A percentile compares a stretch with the other conserved stretches of the same genome.
These are phyloP conservation scores for Corynascus novoguineensis DNA, from an alignment of 495 filamentous ascomycete genomes.

Conservation along the genomic window DNA sequence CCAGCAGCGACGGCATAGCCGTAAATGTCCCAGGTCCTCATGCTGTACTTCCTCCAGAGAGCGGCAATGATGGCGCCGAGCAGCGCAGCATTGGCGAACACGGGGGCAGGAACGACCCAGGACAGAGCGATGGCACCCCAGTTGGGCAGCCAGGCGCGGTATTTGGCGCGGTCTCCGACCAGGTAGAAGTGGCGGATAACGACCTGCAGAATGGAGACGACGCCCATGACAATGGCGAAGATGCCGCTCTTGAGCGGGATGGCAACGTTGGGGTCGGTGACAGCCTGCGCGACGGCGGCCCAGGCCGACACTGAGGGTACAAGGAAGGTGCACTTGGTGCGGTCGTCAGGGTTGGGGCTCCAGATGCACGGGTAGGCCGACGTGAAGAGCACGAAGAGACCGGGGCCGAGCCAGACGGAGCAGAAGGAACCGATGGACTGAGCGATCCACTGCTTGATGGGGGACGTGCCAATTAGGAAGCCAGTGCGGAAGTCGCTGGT, in stretches of 20 bases:
- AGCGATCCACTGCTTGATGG: constrained; percentile 58
- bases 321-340: constrained; percentile 48
- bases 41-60: constrained; percentile 53
- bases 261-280: constrained; percentile 52
- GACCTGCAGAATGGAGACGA: constrained; percentile 46
- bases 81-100: constrained; percentile 47
- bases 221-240: constrained; percentile 52
- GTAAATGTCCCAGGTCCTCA: constrained; percentile 53
- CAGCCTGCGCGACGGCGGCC: constrained; percentile 59
- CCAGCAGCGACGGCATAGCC: constrained; percentile 62
- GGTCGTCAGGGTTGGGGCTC: background rate
- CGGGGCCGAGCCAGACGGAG: constrained; percentile 57
- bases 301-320: constrained; percentile 61
- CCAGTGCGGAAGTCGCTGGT: constrained; percentile 58
- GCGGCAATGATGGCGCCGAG: constrained; percentile 54
- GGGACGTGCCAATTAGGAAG: constrained; percentile 57
- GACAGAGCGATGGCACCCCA: constrained; percentile 61
- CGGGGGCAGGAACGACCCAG: constrained; percentile 48
- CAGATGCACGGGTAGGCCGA: constrained; percentile 61
- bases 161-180: constrained; percentile 41
- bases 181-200: constrained; percentile 55
- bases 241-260: constrained; percentile 53
- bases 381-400: constrained; percentile 59
- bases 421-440: constrained; percentile 57
- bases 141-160: constrained; percentile 57